Base-by-base conservation (phyloP, 305 asterid genomes). In the Fraxinus sp. region DNA sequence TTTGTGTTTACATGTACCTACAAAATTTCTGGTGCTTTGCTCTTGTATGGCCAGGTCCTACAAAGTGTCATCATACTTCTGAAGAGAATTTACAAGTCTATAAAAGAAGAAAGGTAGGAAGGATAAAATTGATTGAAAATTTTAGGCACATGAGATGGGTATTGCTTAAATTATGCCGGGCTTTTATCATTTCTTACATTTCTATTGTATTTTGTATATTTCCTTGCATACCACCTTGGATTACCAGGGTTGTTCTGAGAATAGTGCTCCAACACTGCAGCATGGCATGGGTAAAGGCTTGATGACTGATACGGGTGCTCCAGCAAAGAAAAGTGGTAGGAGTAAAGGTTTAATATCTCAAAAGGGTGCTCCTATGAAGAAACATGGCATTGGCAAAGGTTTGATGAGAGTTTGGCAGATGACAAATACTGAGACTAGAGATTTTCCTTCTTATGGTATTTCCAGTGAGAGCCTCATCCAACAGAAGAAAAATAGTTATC, bases 381-480 rank as follows among this genome's bases (percentile, higher is more conserved):
- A 73, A 20, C 92, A 93, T 83, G 97, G 98, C 81, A 86, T 85
- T 74, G 98, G 97, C 83, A 95, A 93, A 89, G 95, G 95, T 83
- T 89, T 93, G 83, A 92, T 94, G 95, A 87, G 90, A 8, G 90
- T 82, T 82, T 84, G 91, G 90, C 91, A 59, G 84, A 82, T 71
- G 79, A 81, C 83, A 76, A 82, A 88, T 85, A 90, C 91, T 1
- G 66, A 84, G 79, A 88, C 82, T n/a, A 82, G 86, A 80, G 90
- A 85, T 84, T 72, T 80, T 86, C 86, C 91, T 39, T 62, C 84
- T 84, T 84, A 75, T 84, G 85, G 86, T 76, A 84, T 70, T 80
- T 82, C 88, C 74, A 81, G 84, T 39, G 84, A 86, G 83, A 83
- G 62, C 78, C 35, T 83, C 57, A 77, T 83, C 76, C 88, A 82